Base-by-base conservation (phyloP, 768 basidiomycete genomes). In the Hebeloma cylindrosporum region DNA sequence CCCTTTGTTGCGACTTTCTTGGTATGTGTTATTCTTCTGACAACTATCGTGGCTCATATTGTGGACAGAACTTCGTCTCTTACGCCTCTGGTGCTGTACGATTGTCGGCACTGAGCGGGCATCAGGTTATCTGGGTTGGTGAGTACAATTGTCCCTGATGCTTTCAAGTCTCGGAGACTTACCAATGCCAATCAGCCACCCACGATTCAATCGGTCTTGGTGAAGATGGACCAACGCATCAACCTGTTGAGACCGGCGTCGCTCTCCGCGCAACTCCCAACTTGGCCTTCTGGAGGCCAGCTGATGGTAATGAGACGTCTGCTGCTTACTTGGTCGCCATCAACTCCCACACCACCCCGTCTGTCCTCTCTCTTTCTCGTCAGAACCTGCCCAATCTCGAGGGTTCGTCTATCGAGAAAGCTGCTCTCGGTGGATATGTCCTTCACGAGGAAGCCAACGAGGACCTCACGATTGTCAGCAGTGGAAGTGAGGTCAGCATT, bases 261-360 rank as follows among this genome's bases (percentile, higher is more conserved):
- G 88, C 85, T 66, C 74, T 96, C 65, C 88, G 94, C 54, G 87
- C 94, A 9, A 81, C 82, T 33, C 94, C 94, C 57, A 95, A 97
- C 73, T 70, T 90, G 40, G 87, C 88, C 51, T 91, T 96, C 77
- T 88, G 87, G 86, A 85, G 90, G 48, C 90, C 90, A 4, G 91
- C 93, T 20, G 93, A 96, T 63, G 93, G 94, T 25, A 95, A 96
- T 65, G 94, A 97, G 74, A 93, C 91, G n/a, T 93, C 90, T 16
- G 93, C 93, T 16, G 79, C 93, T 13, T 96, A 96, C 74, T 65
- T 80, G 48, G 80, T 85, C 45, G 87, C 93, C 34, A 66, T 97
- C 56, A 74, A 77, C 52, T 83, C 89, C 50, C 78, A 67, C 50
- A 67, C 72, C 57, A 94, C 90, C 2, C 93, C 93, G 21, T 93